Percentiles rank a stretch among this genome's conserved stretches.
These are phyloP conservation scores for Termitomyces sp. DNA, from an alignment of 768 basidiomycete species.

Conservation along the genomic window DNA sequence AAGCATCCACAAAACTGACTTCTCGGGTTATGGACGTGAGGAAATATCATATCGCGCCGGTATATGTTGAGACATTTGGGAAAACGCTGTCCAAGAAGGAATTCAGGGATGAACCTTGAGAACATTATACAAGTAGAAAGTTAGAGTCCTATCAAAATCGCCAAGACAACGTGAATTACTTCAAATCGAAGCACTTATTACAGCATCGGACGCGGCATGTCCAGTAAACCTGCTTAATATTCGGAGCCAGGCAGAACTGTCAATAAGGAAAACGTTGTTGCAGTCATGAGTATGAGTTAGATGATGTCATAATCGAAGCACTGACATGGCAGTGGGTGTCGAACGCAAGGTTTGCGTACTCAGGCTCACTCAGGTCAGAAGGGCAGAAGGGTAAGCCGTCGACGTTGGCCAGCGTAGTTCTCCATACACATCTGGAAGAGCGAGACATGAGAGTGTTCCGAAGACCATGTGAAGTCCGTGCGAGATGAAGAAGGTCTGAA, in stretches of 20 bases:
- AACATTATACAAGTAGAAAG: not conserved
- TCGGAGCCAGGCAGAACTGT: conserved; percentile 26
- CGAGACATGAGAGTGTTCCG: conserved; percentile 27
- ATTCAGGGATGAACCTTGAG: conserved; percentile 25
- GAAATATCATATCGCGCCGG: conserved; percentile 25
- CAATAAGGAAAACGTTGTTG: not conserved
- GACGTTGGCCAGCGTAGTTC: conserved; percentile 18
- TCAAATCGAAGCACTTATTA: conserved; percentile 23
- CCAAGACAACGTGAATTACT: conserved; percentile 17
- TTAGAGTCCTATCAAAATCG: not conserved
- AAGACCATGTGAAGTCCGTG: conserved; percentile 30
- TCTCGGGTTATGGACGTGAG: conserved; percentile 16
- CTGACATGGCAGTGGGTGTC: conserved; percentile 18
- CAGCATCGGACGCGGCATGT: conserved; percentile 31
- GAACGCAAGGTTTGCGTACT: conserved; percentile 31
- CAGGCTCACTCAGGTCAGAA: conserved; percentile 28
- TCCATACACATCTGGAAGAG: conserved; percentile 26
- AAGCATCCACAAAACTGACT: conserved; percentile 14
- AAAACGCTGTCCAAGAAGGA: conserved; percentile 18
- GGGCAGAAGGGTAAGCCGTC: conserved; percentile 28
- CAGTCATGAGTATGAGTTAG: not conserved
- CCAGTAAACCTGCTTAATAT: conserved; percentile 29
- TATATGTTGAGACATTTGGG: conserved; percentile 20
- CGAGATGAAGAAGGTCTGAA: conserved; percentile 30
- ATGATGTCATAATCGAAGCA: not conserved